These are phyloP conservation scores for Globisporangium acanthophoron DNA, from an alignment of 352 stramenopile genomes.

Conservation along the genomic window DNA sequence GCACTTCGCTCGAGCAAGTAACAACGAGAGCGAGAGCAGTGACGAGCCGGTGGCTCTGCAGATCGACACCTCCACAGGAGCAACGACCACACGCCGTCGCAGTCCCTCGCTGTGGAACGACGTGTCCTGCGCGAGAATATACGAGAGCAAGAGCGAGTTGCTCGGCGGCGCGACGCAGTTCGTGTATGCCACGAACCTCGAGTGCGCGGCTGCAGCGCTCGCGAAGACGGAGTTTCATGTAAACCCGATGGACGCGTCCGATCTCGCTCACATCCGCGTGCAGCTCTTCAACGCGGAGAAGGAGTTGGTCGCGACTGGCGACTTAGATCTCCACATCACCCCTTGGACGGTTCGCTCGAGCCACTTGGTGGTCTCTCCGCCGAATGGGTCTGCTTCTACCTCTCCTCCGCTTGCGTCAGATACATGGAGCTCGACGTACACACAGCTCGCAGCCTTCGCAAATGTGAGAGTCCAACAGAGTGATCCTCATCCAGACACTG, in stretches of 20 bases:
- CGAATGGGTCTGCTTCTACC: not conserved
- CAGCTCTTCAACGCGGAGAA: conserved; percentile 11
- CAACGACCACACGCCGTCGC: conserved; percentile 1
- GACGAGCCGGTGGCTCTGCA: conserved; percentile 12
- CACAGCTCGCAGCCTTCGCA: not conserved
- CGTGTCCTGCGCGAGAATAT: conserved; percentile 4
- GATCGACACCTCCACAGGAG: conserved; percentile 14
- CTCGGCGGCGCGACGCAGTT: not conserved
- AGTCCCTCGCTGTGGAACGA: not conserved
- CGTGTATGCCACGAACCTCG: conserved; percentile 14
- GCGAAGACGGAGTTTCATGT: conserved; percentile 3
- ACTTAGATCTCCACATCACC: not conserved
- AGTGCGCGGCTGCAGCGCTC: conserved; percentile 22
- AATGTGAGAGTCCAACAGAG: not conserved
- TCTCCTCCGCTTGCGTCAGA: not conserved
- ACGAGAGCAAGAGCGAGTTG: conserved; percentile 6
- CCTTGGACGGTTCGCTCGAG: not conserved
- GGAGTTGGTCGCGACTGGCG: conserved; percentile 2
- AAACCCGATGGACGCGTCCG: not conserved
- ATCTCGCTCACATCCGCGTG: not conserved
- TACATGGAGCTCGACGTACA: not conserved
- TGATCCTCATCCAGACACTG: not conserved
- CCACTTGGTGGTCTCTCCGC: conserved; percentile 6
- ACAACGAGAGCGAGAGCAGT: not conserved
- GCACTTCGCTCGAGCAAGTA: conserved; percentile 8